phyloP scores from a whole-genome alignment of 352 stramenopile species.

The Pythium oligandrum region DNA sequence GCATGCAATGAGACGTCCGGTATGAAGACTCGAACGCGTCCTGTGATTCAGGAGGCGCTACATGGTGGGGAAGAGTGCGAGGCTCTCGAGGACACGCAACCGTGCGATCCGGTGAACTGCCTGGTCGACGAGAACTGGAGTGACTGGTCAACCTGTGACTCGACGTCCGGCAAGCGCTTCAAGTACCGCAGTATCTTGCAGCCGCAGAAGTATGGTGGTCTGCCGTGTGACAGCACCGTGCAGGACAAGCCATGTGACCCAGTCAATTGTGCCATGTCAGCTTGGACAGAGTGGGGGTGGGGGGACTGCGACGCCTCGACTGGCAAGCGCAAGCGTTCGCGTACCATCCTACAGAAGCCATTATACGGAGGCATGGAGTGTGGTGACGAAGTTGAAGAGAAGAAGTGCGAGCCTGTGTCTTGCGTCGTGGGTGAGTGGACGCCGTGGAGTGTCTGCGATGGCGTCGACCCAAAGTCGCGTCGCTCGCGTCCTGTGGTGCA shows the following conservation, averaged over 20 bases:
- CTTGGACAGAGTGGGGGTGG: slow-evolving; percentile 42
- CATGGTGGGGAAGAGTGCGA: slow-evolving; percentile 33
- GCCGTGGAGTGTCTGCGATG: slow-evolving; percentile 46
- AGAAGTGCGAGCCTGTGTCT: slow-evolving; percentile 15
- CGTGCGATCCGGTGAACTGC: slow-evolving; percentile 42
- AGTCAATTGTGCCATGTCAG: slow-evolving; percentile 10
- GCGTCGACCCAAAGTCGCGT: slow-evolving; percentile 35
- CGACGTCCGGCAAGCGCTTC: slow-evolving; percentile 8
- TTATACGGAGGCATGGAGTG: slow-evolving; percentile 11
- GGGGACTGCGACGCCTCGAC: slow-evolving; percentile 3
- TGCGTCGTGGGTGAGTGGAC: slow-evolving; percentile 11
- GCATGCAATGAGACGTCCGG: slow-evolving; percentile 7
- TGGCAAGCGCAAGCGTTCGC: slow-evolving; percentile 11
- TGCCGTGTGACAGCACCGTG: slow-evolving; percentile 10
- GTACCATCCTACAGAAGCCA: not conserved
- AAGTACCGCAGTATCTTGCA: slow-evolving; percentile 2
- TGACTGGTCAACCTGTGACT: slow-evolving; percentile 13
- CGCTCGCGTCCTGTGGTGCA: slow-evolving; percentile 29
- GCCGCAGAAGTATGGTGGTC: slow-evolving; percentile 7
- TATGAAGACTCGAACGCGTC: slow-evolving; percentile 6
- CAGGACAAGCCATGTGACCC: slow-evolving; percentile 22
- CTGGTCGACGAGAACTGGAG: slow-evolving; percentile 23
- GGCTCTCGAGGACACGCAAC: slow-evolving; percentile 18
- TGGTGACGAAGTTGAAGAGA: slow-evolving; percentile 1
- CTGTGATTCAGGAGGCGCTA: slow-evolving; percentile 20